Evolutionary conservation across 495 filamentous ascomycete genomes (phyloP).

Genomic region (Podospora anserina): DNA sequence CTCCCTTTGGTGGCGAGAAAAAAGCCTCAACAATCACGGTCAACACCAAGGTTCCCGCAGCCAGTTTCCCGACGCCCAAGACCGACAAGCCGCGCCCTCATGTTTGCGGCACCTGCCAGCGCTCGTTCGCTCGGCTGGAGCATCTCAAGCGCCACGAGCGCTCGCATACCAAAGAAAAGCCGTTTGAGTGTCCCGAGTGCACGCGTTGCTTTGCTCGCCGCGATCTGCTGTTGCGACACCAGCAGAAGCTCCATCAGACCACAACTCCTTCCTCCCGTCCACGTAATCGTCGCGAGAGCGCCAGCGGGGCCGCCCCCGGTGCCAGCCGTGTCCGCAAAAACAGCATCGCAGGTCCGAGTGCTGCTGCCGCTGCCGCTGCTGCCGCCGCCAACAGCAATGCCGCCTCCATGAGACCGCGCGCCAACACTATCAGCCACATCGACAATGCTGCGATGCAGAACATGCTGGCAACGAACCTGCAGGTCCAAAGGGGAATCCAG

Average conservation of each 20-base stretch:
- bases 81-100: conserved; percentile 97
- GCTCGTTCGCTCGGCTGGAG: conserved; percentile 92
- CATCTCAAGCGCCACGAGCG: conserved; percentile 98
- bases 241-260: conserved; percentile 99
- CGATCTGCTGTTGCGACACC: conserved; percentile 88
- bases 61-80: conserved; percentile 72
- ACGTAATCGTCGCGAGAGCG: conserved; percentile 84
- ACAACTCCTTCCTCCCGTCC: conserved; percentile 85
- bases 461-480: conserved; percentile 61
- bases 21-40: conserved; percentile 52
- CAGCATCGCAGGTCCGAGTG: conserved; percentile 63
- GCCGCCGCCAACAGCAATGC: conserved; percentile 44
- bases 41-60: conserved; percentile 45
- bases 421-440: conserved; percentile 96
- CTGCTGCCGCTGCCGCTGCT: conserved; percentile 43
- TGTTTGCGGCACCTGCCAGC: conserved; percentile 86
- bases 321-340: conserved; percentile 84
- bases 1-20: conserved; percentile 8
- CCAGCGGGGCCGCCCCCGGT: conserved; percentile 63
- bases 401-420: conserved; percentile 75
- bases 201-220: conserved; percentile 90
- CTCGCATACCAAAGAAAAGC: conserved; percentile 98
- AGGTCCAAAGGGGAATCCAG: conserved; percentile 53
- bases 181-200: conserved; percentile 97
- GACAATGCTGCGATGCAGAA: conserved; percentile 67